These are phyloP conservation scores for Daldinia sp. DNA, from an alignment of 2,329 filamentous ascomycete species.

Conservation along the genomic window DNA sequence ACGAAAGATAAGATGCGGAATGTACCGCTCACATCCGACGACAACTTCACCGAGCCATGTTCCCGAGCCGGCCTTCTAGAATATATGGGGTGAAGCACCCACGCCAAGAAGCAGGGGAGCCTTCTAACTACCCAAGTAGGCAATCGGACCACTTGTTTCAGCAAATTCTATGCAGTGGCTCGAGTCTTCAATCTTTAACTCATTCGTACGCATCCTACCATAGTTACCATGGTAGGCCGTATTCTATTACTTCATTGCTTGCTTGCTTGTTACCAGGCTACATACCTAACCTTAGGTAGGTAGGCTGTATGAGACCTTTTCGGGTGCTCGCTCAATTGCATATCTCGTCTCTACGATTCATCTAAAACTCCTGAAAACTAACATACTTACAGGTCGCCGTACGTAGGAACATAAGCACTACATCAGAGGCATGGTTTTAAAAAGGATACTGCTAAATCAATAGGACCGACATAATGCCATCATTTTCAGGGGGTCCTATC, in stretches of 20 bases:
- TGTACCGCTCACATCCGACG: slow-evolving; percentile 1
- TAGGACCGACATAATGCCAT: slow-evolving; percentile 33
- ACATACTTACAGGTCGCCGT: too few relatives aligned
- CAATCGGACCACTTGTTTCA: slow-evolving; percentile 27
- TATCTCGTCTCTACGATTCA: background rate
- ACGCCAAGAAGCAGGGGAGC: slow-evolving; percentile 16
- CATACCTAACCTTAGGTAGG: too few relatives aligned
- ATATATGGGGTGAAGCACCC: slow-evolving; percentile 1
- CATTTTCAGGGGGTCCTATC: slow-evolving; percentile 24
- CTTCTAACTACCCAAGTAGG: background rate
- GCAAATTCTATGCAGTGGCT: slow-evolving; percentile 1
- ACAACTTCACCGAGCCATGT: slow-evolving; percentile 1
- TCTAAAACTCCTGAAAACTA: background rate
- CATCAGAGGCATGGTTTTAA: slow-evolving; percentile 4
- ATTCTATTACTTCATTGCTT: slow-evolving; percentile 3
- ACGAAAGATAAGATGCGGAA: slow-evolving; percentile 2
- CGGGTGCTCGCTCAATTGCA: background rate
- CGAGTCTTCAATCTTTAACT: background rate
- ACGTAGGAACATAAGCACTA: slow-evolving; percentile 7
- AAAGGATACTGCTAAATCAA: slow-evolving; percentile 10
- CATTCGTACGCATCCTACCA: background rate
- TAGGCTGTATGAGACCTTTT: slow-evolving; percentile 1
- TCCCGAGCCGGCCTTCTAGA: slow-evolving; percentile 16
- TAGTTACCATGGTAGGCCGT: background rate
- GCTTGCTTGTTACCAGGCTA: slow-evolving; percentile 2